A percentile compares a stretch with the other conserved stretches of the same genome.
Conservation (phyloP, 257 asterid genomes). For the Mitragyna speciosa region DNA sequence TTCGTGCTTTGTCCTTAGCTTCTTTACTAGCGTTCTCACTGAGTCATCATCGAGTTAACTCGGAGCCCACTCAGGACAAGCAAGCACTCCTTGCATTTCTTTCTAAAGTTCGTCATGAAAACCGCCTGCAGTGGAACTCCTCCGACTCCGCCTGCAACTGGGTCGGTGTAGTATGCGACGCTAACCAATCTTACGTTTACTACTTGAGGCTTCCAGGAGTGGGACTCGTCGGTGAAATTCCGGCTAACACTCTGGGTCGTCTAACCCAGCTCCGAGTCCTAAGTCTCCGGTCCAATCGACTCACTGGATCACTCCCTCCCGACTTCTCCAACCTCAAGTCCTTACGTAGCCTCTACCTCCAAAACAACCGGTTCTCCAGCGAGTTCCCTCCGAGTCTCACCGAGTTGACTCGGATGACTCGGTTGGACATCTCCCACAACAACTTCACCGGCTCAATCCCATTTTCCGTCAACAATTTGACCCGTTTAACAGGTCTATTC, state of each 20-base stretch:
- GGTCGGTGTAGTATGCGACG: conserved; percentile 77
- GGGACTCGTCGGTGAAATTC: conserved; percentile 81
- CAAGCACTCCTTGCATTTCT: conserved; percentile 74
- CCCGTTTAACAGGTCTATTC: conserved; percentile 67
- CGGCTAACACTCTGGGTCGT: conserved; percentile 57
- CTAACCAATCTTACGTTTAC: conserved; percentile 55
- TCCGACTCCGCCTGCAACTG: conserved; percentile 69
- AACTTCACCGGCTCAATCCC: conserved; percentile 78
- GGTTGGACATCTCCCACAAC: conserved; percentile 75
- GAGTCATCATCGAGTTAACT: conserved; percentile 19
- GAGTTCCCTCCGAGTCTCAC: conserved; percentile 58
- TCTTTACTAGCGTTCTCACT: conserved; percentile 8
- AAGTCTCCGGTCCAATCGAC: conserved; percentile 82
- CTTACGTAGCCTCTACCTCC: conserved; percentile 75
- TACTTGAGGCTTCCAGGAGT: conserved; percentile 79
- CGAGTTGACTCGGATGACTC: conserved; percentile 63
- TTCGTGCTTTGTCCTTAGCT: neutral
- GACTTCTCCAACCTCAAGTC: conserved; percentile 66
- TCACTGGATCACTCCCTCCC: conserved; percentile 63
- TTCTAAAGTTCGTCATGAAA: conserved; percentile 58
- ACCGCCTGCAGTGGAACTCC: conserved; percentile 68
- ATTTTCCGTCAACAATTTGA: conserved; percentile 63
- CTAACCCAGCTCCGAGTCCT: conserved; percentile 72
- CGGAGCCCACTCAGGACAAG: conserved; percentile 78
- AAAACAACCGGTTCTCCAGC: conserved; percentile 61